A percentile compares a stretch with the other conserved stretches of the same genome.
These are phyloP conservation scores for Sugiyamaella paludigena DNA, from an alignment of 1,139 yeast genomes.

Conservation along the genomic window DNA sequence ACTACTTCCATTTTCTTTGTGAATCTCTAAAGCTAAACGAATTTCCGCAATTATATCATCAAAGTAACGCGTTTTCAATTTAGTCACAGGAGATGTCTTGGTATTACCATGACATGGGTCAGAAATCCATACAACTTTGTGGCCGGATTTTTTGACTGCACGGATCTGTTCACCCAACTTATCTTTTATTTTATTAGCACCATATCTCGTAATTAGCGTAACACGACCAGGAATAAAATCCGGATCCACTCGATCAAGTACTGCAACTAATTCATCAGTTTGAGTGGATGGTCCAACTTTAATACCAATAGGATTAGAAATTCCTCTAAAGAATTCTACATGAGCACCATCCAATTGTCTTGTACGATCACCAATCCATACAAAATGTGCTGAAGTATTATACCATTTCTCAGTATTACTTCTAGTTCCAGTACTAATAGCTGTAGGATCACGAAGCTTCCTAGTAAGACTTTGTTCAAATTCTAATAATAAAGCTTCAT, in stretches of 20 bases:
- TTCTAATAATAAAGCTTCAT: conserved; percentile 44
- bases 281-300: conserved; percentile 46
- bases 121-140: conserved; percentile 44
- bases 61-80: conserved; percentile 44
- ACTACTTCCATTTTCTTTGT: conserved; percentile 34
- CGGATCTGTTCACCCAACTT: conserved; percentile 41
- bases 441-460: conserved; percentile 26
- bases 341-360: conserved; percentile 47
- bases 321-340: conserved; percentile 46
- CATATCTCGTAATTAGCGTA: conserved; percentile 45
- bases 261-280: conserved; percentile 38
- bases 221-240: conserved; percentile 41
- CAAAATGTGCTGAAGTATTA: conserved; percentile 45
- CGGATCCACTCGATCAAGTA: conserved; percentile 44
- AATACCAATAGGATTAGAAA: conserved; percentile 45
- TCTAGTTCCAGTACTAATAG: background rate
- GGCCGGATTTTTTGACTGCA: conserved; percentile 42
- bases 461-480: conserved; percentile 46
- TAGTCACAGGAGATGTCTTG: conserved; percentile 40
- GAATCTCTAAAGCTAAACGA: conserved; percentile 39
- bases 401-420: conserved; percentile 34
- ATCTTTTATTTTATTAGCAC: conserved; percentile 38
- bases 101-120: conserved; percentile 49
- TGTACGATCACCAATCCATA: conserved; percentile 48
- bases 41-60: conserved; percentile 44